Conservation (phyloP, 2,329 filamentous ascomycete species). For the Fusarium metavorans region DNA sequence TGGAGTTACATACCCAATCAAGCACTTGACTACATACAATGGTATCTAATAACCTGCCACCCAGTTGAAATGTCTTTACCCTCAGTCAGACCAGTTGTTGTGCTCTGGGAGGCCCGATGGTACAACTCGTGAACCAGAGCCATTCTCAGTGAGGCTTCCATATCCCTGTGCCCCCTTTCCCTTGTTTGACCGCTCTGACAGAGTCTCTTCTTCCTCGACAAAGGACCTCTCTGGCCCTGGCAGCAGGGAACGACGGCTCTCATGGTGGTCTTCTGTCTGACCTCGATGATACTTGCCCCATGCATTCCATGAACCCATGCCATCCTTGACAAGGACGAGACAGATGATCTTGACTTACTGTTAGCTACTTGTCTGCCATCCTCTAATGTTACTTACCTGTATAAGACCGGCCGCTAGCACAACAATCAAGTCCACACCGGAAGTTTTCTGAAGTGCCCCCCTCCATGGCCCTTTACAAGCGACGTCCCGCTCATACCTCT, state of each 20-base stretch:
- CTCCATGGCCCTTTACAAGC: constrained; percentile 69
- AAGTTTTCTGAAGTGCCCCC: constrained; percentile 63
- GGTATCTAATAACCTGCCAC: not conserved
- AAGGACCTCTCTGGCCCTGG: constrained; percentile 43
- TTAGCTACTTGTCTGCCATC: not conserved
- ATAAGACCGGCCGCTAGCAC: constrained; percentile 65
- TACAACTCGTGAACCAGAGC: constrained; percentile 41
- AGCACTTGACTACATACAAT: not conserved
- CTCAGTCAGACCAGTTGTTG: constrained; percentile 42
- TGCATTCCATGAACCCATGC: constrained; percentile 47
- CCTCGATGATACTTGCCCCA: constrained; percentile 30
- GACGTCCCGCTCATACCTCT: constrained; percentile 57
- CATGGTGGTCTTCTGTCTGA: constrained; percentile 18
- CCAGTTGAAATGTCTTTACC: not conserved
- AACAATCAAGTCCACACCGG: constrained; percentile 67
- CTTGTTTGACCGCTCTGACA: constrained; percentile 13
- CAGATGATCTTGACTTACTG: constrained; percentile 44
- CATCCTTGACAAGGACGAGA: constrained; percentile 47
- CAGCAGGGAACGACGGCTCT: constrained; percentile 43
- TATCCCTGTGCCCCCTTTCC: constrained; percentile 27
- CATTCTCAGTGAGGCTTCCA: constrained; percentile 29
- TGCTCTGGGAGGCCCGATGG: constrained; percentile 41
- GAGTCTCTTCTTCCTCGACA: constrained; percentile 40
- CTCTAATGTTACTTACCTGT: constrained; percentile 59
- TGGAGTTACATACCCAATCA: constrained; percentile 33